Conservation (phyloP, 208 protist genomes). For the Naegleria lovaniensis region DNA sequence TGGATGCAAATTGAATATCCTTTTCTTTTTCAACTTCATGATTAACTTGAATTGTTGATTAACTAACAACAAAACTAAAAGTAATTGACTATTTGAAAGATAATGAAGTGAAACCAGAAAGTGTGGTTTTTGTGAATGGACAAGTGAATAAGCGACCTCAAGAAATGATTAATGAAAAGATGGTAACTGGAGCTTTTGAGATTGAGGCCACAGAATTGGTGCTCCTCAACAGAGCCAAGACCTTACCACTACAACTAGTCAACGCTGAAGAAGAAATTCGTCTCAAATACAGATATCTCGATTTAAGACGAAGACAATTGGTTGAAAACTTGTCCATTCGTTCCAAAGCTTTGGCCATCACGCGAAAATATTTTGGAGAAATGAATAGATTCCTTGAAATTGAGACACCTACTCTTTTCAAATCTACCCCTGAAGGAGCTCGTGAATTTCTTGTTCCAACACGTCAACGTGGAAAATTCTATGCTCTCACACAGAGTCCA, state of each 20-base stretch:
- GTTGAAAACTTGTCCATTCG: slow-evolving; percentile 44
- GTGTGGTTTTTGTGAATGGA: background rate
- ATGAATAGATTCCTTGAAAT: slow-evolving; percentile 53
- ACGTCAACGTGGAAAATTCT: slow-evolving; percentile 48
- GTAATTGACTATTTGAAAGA: background rate
- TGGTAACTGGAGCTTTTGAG: slow-evolving; percentile 13
- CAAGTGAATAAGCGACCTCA: background rate
- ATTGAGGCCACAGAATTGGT: background rate
- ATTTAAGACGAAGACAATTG: slow-evolving; percentile 43
- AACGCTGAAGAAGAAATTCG: slow-evolving; percentile 31
- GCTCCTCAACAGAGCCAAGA: background rate
- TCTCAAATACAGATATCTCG: slow-evolving; percentile 51
- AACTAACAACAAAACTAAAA: too few species aligned
- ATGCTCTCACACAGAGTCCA: slow-evolving; percentile 56
- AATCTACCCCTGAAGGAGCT: slow-evolving; percentile 63
- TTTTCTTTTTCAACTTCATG: background rate
- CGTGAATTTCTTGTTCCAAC: slow-evolving; percentile 66
- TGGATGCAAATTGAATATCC: background rate
- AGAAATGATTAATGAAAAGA: background rate
- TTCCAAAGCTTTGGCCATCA: slow-evolving; percentile 34
- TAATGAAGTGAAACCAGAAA: background rate
- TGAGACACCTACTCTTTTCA: slow-evolving; percentile 61
- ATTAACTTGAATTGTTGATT: too few species aligned
- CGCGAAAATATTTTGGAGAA: slow-evolving; percentile 32
- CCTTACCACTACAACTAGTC: slow-evolving; percentile 23